A percentile compares a stretch with the other conserved stretches of the same genome.
These are phyloP conservation scores for Plantago major DNA, from an alignment of 257 asterid species.

Conservation along the genomic window DNA sequence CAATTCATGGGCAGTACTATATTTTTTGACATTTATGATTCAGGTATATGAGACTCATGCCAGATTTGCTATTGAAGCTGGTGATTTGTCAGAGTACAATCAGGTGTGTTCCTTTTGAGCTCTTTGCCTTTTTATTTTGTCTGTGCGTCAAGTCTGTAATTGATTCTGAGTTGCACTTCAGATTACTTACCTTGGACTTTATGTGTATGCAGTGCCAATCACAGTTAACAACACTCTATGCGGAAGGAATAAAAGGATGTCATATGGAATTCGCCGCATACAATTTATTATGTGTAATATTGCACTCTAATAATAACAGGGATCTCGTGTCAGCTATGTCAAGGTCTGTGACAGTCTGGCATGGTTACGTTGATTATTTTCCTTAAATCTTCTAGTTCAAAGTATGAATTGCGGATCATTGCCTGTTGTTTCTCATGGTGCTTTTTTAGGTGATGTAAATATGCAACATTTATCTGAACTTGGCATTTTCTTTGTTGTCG, in stretches of 20 bases:
- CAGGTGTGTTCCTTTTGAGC: constrained; percentile 51
- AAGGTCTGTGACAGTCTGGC: constrained; percentile 49
- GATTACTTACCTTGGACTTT: constrained; percentile 22
- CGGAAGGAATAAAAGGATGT: constrained; percentile 91
- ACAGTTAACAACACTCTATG: constrained; percentile 85
- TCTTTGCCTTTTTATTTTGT: neutral
- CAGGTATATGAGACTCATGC: constrained; percentile 99
- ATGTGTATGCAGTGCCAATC: constrained; percentile 87
- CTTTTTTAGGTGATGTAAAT: too few relatives aligned
- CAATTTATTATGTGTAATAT: constrained; percentile 80
- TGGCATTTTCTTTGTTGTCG: too few relatives aligned
- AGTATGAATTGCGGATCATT: too few relatives aligned
- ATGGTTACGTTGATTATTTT: constrained; percentile 10
- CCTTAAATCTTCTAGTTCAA: neutral
- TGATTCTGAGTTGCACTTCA: constrained; percentile 9
- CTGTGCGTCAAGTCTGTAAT: neutral
- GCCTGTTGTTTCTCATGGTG: too few relatives aligned
- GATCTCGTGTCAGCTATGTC: constrained; percentile 96
- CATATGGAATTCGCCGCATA: constrained; percentile 92
- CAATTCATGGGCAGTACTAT: constrained; percentile 12
- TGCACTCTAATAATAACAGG: constrained; percentile 85
- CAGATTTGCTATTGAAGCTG: constrained; percentile 88
- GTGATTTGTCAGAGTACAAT: constrained; percentile 89
- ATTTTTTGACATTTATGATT: constrained; percentile 22
- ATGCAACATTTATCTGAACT: too few relatives aligned